phyloP scores from a whole-genome alignment of 768 basidiomycete species.

The Fibroporia radiculosa region DNA sequence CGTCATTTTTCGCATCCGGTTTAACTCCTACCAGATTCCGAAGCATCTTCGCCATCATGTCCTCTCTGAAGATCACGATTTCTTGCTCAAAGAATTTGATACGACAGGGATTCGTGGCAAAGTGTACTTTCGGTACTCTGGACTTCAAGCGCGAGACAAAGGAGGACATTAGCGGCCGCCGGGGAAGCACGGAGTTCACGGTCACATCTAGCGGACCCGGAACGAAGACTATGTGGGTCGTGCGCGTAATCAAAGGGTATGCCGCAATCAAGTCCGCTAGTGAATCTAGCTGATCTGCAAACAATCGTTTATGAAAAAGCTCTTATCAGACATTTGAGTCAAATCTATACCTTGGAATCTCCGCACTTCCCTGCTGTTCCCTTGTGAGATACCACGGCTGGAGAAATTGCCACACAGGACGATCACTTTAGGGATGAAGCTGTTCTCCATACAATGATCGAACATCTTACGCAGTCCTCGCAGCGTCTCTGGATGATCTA shows the following conservation, averaged over 20 bases:
- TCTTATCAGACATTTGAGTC: neutral
- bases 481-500: conserved; percentile 83
- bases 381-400: conserved; percentile 71
- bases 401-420: conserved; percentile 95
- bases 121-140: conserved; percentile 72
- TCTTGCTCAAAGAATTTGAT: conserved; percentile 95
- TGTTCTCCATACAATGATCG: conserved; percentile 82
- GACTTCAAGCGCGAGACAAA: conserved; percentile 63
- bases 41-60: conserved; percentile 89
- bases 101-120: conserved; percentile 88
- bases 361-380: conserved; percentile 70
- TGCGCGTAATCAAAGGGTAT: conserved; percentile 68
- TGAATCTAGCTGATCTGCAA: conserved; percentile 75
- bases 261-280: conserved; percentile 79
- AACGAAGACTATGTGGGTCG: conserved; percentile 88
- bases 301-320: conserved; percentile 2
- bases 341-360: conserved; percentile 75
- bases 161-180: conserved; percentile 69
- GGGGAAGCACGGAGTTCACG: conserved; percentile 73
- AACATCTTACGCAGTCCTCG: conserved; percentile 77
- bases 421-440: conserved; percentile 82
- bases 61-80: conserved; percentile 88
- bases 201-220: conserved; percentile 92
- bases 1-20: conserved; percentile 65
- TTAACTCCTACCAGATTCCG: conserved; percentile 89